Conservation (phyloP, 805 yeast genomes). For the Zygotorulaspora chibaensis region DNA sequence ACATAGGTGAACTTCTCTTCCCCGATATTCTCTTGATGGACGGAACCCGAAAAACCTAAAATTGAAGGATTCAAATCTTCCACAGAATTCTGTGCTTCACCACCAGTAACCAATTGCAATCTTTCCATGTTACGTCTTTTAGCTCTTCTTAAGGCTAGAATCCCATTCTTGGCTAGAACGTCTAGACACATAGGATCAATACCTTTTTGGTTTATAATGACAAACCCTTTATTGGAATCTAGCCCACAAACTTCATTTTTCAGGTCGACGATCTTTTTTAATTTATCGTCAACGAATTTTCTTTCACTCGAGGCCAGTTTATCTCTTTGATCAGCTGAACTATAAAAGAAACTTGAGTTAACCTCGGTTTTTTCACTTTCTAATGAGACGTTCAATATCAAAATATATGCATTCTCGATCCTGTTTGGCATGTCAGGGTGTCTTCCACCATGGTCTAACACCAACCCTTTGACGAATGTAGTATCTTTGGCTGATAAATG, state of each 20-base stretch:
- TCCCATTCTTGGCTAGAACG: conserved; percentile 85
- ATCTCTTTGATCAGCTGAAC: conserved; percentile 93
- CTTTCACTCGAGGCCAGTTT: conserved; percentile 91
- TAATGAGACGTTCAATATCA: conserved; percentile 87
- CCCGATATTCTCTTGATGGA: conserved; percentile 89
- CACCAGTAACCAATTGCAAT: conserved; percentile 92
- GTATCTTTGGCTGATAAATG: conserved; percentile 84
- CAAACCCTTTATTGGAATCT: conserved; percentile 72
- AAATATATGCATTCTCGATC: conserved; percentile 75
- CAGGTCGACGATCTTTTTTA: conserved; percentile 84
- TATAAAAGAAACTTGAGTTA: conserved; percentile 91
- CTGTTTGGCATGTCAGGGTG: conserved; percentile 98
- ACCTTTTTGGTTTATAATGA: conserved; percentile 95
- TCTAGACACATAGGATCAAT: conserved; percentile 98
- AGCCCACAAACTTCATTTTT: conserved; percentile 87
- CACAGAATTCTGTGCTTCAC: conserved; percentile 95
- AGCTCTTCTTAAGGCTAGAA: conserved; percentile 93
- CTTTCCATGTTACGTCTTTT: conserved; percentile 99
- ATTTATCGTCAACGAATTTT: conserved; percentile 88
- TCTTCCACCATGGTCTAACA: conserved; percentile 96
- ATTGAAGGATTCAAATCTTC: conserved; percentile 80
- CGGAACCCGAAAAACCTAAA: conserved; percentile 85
- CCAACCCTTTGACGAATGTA: conserved; percentile 78
- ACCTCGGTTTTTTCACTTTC: conserved; percentile 98
- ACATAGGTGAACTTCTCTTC: conserved; percentile 97